These are phyloP conservation scores for Torulaspora franciscae DNA, from an alignment of 805 yeast species.

Conservation along the genomic window DNA sequence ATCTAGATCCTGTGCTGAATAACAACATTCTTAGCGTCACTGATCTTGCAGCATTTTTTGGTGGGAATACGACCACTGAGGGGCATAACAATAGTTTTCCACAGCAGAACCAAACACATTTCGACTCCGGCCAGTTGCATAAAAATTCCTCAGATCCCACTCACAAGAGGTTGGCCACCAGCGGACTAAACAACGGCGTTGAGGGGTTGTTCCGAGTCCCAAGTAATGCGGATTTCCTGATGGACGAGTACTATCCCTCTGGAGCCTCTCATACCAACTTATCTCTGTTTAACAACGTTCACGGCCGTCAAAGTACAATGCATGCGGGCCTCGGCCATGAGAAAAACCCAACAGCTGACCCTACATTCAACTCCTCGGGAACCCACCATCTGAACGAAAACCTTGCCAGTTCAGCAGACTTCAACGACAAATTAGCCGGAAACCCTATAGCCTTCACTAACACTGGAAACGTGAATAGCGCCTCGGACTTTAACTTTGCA, in stretches of 20 bases:
- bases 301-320: background rate
- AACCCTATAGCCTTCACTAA: background rate
- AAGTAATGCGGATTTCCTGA: constrained; percentile 25
- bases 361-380: background rate
- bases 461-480: constrained; percentile 3
- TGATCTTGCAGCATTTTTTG: constrained; percentile 23
- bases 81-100: background rate
- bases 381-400: background rate
- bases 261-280: constrained; percentile 20
- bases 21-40: constrained; percentile 24
- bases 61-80: constrained; percentile 4
- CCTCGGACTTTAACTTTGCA: constrained; percentile 51
- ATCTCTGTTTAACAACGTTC: background rate
- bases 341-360: background rate
- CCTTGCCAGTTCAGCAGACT: constrained; percentile 1
- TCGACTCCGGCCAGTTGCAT: background rate
- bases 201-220: constrained; percentile 29
- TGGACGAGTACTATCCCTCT: constrained; percentile 20
- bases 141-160: background rate
- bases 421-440: constrained; percentile 1
- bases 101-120: background rate
- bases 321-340: background rate
- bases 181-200: constrained; percentile 4
- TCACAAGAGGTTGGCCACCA: background rate
- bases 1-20: constrained; percentile 33